A percentile compares a stretch with the other conserved stretches of the same genome.
Evolutionary conservation across 2,329 filamentous ascomycete genomes (phyloP).

Genomic region (Talaromyces marneffei): DNA sequence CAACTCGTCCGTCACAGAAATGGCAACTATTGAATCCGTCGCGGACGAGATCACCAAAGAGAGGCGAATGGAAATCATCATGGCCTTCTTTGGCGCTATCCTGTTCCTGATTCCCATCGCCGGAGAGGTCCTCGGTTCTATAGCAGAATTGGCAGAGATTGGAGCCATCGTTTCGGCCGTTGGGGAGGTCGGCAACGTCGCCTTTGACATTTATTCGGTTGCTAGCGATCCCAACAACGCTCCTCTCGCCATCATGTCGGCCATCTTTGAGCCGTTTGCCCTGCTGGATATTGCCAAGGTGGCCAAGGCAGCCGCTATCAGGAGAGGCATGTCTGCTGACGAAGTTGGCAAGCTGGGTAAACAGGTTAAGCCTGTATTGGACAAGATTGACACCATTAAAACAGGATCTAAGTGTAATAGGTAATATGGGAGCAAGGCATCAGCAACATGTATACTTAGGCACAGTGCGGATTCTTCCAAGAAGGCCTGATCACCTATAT

Average conservation of each 20-base stretch:
- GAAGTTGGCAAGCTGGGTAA: background rate
- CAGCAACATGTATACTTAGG: too few species aligned
- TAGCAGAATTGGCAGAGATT: background rate
- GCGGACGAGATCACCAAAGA: background rate
- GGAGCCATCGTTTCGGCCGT: background rate
- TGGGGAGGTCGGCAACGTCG: background rate
- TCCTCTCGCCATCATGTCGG: background rate
- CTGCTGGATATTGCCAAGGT: background rate
- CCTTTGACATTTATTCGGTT: background rate
- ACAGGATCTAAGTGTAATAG: background rate
- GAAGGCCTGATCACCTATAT: too few species aligned
- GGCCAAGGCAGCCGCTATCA: background rate
- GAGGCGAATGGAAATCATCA: background rate
- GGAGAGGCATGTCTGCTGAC: background rate
- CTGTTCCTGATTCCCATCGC: background rate
- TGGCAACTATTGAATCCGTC: background rate
- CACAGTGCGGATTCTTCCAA: too few species aligned
- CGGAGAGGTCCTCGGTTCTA: background rate
- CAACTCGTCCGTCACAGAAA: conserved; percentile 1
- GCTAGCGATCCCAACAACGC: background rate
- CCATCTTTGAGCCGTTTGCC: background rate
- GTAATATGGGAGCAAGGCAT: too few species aligned
- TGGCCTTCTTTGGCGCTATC: background rate
- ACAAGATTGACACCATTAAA: background rate
- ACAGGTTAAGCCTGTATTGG: background rate